A percentile compares a stretch with the other conserved stretches of the same genome.
Conservation (phyloP, 2,329 filamentous ascomycete genomes). For the Aspergillus terreus region DNA sequence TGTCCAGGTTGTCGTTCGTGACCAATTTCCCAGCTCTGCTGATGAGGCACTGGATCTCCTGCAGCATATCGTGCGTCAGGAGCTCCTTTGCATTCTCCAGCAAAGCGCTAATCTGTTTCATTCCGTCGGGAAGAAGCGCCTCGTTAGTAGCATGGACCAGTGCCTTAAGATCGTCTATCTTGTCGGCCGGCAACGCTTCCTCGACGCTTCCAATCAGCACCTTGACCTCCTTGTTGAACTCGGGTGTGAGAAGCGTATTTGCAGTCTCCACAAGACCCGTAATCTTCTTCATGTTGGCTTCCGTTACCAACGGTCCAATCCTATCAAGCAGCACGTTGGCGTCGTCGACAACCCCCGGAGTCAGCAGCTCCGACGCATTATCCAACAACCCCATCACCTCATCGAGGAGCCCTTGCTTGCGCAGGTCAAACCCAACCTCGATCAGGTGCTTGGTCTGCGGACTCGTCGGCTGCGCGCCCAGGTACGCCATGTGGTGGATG, state of each 20-base stretch:
- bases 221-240: neutral
- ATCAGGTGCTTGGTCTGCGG: neutral
- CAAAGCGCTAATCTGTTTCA: neutral
- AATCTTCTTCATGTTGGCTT: neutral
- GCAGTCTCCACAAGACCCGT: neutral
- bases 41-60: neutral
- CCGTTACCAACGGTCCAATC: neutral
- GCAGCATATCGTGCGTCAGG: neutral
- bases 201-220: neutral
- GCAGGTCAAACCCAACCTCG: neutral
- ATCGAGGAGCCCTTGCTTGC: neutral
- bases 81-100: neutral
- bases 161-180: neutral
- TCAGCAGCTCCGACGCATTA: neutral
- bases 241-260: neutral
- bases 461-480: neutral
- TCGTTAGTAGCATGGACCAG: neutral
- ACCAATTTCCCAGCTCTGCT: neutral
- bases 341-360: neutral
- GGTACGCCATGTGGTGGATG: neutral
- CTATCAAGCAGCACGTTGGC: neutral
- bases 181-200: neutral
- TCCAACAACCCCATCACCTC: neutral
- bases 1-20: neutral
- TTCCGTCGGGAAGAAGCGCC: neutral